Evolutionary conservation across 2,329 filamentous ascomycete species (phyloP), one percentile per base, ranked within the genome.

Genomic region (Fusarium euwallaceae): DNA sequence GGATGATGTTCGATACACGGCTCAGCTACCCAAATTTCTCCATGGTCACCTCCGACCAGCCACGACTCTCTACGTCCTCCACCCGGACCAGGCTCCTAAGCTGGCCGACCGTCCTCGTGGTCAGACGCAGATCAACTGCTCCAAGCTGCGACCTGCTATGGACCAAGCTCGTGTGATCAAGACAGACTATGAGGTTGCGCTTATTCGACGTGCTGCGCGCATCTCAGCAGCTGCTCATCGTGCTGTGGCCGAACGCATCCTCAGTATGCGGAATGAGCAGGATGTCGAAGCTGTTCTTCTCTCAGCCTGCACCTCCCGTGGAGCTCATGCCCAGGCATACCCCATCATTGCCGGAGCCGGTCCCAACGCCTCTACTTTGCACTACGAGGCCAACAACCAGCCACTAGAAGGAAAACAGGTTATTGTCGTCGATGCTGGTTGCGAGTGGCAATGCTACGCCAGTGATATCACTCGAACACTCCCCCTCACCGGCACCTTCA

Each of bases 381-480:
- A 99, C 83, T 99, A 99, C 82, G 89, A 90, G 51, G 90, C 89
- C 63, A 98, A 99, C 81, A 88, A 97, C 78, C 89, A 93, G 77
- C 84, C 91, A 1, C 88, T 98, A 20, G 84, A 85, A 4, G 91
- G 92, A 29, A 89, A 92, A 67, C 91, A 95, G 79, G 88, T 95
- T 34, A 85, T 98, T 36, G 92, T 97, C 22, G 86, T 99, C 6
- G 96, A 99, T 81, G 95, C 96, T 2, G 95, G 95, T 3, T 93
- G 92, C 75, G 96, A 98, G 83, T 97, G 92, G 83, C 85, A 91
- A 59, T 92, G 93, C 76, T 98, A 99, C 81, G 95, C 95, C 34
- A 94, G 93, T 67, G 96, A 98, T 82, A 91, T 98, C 32, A 98
- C 97, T 0, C 91, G 96, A 41, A 97, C 95, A 0, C 91, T 98